A percentile compares a stretch with the other conserved stretches of the same genome.
Conservation (phyloP, 2,329 filamentous ascomycete genomes). For the Botrytis fabae region DNA sequence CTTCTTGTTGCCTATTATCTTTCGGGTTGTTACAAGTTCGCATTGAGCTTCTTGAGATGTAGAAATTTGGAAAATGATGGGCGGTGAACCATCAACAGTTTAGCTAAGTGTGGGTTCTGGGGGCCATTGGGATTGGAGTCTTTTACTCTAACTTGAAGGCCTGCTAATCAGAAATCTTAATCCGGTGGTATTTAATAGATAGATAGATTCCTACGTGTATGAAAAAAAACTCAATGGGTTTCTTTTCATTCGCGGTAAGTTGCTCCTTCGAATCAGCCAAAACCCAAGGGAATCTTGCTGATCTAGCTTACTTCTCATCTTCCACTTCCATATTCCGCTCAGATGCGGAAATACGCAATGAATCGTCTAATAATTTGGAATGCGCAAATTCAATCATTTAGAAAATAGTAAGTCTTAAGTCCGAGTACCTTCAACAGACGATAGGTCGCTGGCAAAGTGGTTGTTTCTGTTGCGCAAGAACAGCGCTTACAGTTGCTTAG, state of each 20-base stretch:
- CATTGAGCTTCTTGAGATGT: neutral
- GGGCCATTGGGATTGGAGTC: neutral
- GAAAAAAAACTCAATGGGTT: neutral
- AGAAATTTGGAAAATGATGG: neutral
- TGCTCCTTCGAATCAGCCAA: neutral
- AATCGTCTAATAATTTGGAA: rapidly evolving
- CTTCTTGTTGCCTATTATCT: neutral
- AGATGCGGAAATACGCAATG: rapidly evolving
- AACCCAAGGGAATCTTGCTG: neutral
- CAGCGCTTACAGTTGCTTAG: too few relatives aligned
- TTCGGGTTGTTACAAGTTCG: neutral
- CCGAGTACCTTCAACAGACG: neutral
- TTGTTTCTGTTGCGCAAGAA: too few relatives aligned
- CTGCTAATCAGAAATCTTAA: neutral
- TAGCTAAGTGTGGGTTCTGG: neutral
- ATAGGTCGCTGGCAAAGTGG: too few relatives aligned
- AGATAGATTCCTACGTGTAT: neutral
- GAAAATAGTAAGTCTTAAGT: neutral
- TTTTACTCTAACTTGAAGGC: neutral
- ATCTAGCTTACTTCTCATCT: neutral
- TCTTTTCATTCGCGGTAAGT: neutral
- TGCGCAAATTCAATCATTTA: neutral
- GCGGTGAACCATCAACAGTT: neutral
- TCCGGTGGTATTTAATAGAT: neutral
- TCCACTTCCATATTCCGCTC: neutral